Base-by-base conservation (phyloP, 495 filamentous ascomycete genomes). In the Podospora pseudopauciseta region DNA sequence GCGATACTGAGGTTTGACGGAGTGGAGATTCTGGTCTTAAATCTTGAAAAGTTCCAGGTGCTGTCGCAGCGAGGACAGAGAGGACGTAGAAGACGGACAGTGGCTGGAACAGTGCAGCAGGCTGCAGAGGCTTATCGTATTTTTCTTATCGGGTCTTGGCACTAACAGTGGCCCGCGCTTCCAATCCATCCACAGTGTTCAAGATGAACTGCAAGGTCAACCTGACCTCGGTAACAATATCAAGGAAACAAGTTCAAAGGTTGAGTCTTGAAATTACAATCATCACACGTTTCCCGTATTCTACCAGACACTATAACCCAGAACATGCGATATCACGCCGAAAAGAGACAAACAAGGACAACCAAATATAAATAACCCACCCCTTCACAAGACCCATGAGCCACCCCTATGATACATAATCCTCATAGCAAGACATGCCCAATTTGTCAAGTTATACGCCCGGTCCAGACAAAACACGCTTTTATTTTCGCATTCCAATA, bases 361-460 rank as follows among this genome's bases (percentile, higher is more conserved):
- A 34, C 66, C 64, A 19, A 1, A 60, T 65, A 68, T 54, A 32
- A 23, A 60, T 60, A 44, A 30, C 54, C 65, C 61, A 67, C 63
- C 62, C 28, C 32, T 19, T 68, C 64, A n/a, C 63, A 34, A 62
- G 63, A 68, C 57, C 64, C 67, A 67, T 71, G 67, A 75, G 68
- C 73, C 72, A 63, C 69, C 67, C 68, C 62, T 69, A 71, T 75
- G 66, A 71, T 71, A 73, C 68, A 70, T 62, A 66, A 15, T 55
- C 60, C 54, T 66, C 64, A 64, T 66, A 68, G 66, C 69, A 74
- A 71, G 67, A 70, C 72, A 68, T 65, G 62, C 67, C 71, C 49
- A 65, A 26, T 68, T 62, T 69, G 68, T 74, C 67, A 59, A 70
- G 64, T 71, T 58, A 68, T 71, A 73, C 71, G 71, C 64, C 60